Evolutionary conservation across 164 flowering plant species (phyloP), one percentile per base, ranked within the genome.

Genomic region (Chloranthus sessilifolius): DNA sequence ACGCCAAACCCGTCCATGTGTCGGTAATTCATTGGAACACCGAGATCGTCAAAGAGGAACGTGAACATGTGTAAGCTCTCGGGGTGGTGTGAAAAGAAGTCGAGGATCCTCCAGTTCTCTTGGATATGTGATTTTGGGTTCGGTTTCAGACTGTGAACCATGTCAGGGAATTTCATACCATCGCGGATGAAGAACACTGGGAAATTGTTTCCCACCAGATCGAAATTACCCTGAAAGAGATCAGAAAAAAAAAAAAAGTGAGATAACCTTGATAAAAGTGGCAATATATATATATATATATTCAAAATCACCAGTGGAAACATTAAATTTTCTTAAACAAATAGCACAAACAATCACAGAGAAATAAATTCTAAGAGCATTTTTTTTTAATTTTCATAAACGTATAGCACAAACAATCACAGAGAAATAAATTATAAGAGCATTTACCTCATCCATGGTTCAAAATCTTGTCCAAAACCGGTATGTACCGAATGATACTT

Each of bases 1-100:
- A 88, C 94, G 51, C 94, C 88, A 23, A 71, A 79, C 1, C 95
- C 96, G 3, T 88, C 96, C 88, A 82, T 88, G 76, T 85, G 96
- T 39, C 96, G 62, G 73, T 82, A 88, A 42, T 87, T 83, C 57
- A 70, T 71, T 20, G 96, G 92, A 47, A 87, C 50, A 50, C 96
- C 96, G 7, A 88, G 7, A 58, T 88, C 96, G 55, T 88, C 96
- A 48, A 75, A 81, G 60, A 82, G 70, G 74, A 78, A 82, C 9
- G 77, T 53, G 63, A 81, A 87, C 78, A 71, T 82, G 72, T 78
- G 70, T 64, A 81, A 39, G 58, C 91, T 81, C 60, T 83, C 91
- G 0, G 91, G 91, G 53, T 69, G 81, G 63, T 82, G 81, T 19
- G 88, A 88, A 31, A 51, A 52, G 77, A 72, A 81, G 62, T 79